Conservation (phyloP, 345 rosid species). For the Draba incana region DNA sequence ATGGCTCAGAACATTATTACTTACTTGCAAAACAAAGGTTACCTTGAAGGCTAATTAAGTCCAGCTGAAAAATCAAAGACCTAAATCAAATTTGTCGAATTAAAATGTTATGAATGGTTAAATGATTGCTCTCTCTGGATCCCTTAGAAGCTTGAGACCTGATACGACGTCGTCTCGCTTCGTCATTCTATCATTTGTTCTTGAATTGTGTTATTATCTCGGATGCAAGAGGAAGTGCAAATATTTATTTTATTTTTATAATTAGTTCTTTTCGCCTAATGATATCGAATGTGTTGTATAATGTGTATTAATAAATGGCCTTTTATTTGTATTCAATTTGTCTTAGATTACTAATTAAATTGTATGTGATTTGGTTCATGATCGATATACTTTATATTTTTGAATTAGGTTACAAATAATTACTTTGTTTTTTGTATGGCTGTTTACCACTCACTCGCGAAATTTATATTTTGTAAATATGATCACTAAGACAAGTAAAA, state of each 20-base stretch:
- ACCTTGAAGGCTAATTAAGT: conserved; percentile 51
- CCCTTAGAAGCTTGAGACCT: conserved; percentile 29
- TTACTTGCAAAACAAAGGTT: conserved; percentile 70
- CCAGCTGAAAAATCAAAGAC: conserved; percentile 3
- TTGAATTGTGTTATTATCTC: conserved; percentile 20
- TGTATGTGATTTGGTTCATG: background rate
- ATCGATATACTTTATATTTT: too few relatives aligned
- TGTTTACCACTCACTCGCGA: too few relatives aligned
- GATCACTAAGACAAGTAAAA: too few relatives aligned
- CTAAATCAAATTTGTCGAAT: conserved; percentile 14
- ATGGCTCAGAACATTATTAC: conserved; percentile 70
- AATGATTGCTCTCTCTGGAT: conserved; percentile 18
- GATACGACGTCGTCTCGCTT: conserved; percentile 25
- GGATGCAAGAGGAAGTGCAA: conserved; percentile 2
- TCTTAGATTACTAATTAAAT: background rate
- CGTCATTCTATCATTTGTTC: conserved; percentile 29
- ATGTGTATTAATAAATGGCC: conserved; percentile 19
- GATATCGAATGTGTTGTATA: conserved; percentile 20
- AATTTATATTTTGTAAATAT: too few relatives aligned
- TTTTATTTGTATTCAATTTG: conserved; percentile 3
- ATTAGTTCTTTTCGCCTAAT: conserved; percentile 6
- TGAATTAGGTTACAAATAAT: too few relatives aligned
- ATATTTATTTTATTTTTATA: background rate
- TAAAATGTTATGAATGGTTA: conserved; percentile 1
- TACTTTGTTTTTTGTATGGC: too few relatives aligned